A percentile compares a stretch with the other conserved stretches of the same genome.
Evolutionary conservation across 2,329 filamentous ascomycete genomes (phyloP).

Genomic region (Aspergillus pseudoterreus): DNA sequence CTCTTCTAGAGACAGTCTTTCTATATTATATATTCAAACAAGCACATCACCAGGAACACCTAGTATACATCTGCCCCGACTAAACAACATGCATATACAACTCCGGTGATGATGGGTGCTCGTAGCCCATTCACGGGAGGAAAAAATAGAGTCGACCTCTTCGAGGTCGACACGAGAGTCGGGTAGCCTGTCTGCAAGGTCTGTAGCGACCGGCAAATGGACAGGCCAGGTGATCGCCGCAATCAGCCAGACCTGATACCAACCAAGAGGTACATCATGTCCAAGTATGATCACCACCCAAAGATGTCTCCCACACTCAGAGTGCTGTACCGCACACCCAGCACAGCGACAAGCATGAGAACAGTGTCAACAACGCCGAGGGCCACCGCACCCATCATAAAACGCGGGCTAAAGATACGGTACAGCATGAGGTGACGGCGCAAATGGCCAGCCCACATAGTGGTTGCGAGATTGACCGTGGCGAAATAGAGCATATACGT

Average conservation of each 20-base stretch:
- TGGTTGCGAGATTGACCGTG: conserved; percentile 77
- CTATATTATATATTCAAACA: neutral
- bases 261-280: neutral
- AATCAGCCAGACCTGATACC: neutral
- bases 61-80: neutral
- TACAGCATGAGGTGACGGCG: conserved; percentile 94
- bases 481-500: conserved; percentile 80
- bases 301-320: conserved; percentile 82
- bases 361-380: conserved; percentile 76
- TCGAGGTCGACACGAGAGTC: neutral
- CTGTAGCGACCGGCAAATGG: neutral
- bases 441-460: conserved; percentile 83
- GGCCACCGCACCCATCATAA: conserved; percentile 73
- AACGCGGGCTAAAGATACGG: conserved; percentile 85
- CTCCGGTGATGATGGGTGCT: neutral
- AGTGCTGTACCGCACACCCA: conserved; percentile 71
- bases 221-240: neutral
- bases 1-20: neutral
- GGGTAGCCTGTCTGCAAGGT: neutral
- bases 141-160: neutral
- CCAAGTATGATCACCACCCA: conserved; percentile 58
- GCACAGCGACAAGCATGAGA: conserved; percentile 65
- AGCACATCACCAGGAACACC: neutral
- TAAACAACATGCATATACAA: neutral
- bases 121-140: neutral